Conservation (phyloP, 164 flowering plant species). For the Liriodendron chinense region DNA sequence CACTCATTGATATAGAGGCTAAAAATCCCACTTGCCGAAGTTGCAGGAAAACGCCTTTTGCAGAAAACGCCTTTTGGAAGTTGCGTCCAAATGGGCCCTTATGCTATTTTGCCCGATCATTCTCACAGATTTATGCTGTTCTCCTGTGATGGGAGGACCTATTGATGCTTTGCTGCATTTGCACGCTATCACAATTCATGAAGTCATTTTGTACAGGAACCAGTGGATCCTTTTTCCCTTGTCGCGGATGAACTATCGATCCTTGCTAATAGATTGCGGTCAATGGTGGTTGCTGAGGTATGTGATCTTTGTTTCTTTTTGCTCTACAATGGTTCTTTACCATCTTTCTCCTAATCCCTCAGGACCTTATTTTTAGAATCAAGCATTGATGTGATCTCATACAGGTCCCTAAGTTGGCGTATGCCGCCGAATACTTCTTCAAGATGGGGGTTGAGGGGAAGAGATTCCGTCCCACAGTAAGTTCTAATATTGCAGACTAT, state of each 20-base stretch:
- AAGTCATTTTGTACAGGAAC: constrained; percentile 44
- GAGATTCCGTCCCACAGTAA: constrained; percentile 90
- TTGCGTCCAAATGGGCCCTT: too few species aligned
- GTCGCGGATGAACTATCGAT: constrained; percentile 91
- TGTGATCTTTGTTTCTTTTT: neutral
- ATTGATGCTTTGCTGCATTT: neutral
- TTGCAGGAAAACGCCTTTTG: too few species aligned
- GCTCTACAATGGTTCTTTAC: neutral
- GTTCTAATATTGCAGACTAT: constrained; percentile 12
- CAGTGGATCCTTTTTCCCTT: constrained; percentile 85
- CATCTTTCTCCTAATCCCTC: neutral
- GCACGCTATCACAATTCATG: neutral
- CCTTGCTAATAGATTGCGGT: constrained; percentile 64
- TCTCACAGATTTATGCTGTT: too few species aligned
- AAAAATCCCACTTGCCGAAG: too few species aligned
- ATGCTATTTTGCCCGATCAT: neutral
- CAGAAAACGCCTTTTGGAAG: too few species aligned
- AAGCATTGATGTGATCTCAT: constrained; percentile 8
- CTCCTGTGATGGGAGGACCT: neutral
- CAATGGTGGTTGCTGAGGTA: constrained; percentile 94
- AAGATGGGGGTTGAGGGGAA: constrained; percentile 96
- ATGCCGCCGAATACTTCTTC: constrained; percentile 96
- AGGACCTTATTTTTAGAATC: neutral
- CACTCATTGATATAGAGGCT: too few species aligned
- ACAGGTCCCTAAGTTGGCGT: constrained; percentile 94